Conservation (phyloP, 2,329 filamentous ascomycete species). For the Leptosphaerulina australis region DNA sequence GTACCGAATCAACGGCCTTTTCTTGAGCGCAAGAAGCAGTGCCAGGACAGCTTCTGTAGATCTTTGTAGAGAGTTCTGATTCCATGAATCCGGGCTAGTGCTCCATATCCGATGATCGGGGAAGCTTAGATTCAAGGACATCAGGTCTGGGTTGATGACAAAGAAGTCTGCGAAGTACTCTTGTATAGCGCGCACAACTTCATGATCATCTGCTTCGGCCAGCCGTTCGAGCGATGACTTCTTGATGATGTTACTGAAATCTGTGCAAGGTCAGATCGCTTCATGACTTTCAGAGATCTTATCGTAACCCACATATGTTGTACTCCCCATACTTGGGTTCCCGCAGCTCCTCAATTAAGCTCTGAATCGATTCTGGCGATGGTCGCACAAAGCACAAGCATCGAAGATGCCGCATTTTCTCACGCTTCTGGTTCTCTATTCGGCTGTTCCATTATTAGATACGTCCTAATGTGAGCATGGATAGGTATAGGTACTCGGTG, state of each 20-base stretch:
- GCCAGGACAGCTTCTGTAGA: constrained; percentile 87
- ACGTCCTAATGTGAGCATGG: constrained; percentile 8
- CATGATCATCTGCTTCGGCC: constrained; percentile 95
- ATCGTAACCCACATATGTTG: constrained; percentile 67
- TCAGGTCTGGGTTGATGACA: constrained; percentile 92
- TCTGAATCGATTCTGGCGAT: constrained; percentile 89
- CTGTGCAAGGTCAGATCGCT: constrained; percentile 48
- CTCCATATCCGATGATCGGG: constrained; percentile 82
- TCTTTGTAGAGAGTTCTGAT: constrained; percentile 83
- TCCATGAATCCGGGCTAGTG: constrained; percentile 83
- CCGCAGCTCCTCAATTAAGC: constrained; percentile 90
- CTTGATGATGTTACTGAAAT: constrained; percentile 96
- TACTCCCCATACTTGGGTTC: constrained; percentile 99
- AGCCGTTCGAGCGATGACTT: constrained; percentile 94
- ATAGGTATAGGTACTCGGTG: constrained; percentile 66
- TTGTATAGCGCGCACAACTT: constrained; percentile 91
- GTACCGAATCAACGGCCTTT: constrained; percentile 93
- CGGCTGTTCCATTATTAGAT: constrained; percentile 57
- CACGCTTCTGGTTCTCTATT: constrained; percentile 83
- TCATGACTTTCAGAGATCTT: neutral
- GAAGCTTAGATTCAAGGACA: constrained; percentile 75
- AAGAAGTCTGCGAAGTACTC: constrained; percentile 97
- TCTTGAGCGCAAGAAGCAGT: constrained; percentile 86
- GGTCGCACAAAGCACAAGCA: constrained; percentile 93
- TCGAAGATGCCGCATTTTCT: constrained; percentile 97